Conservation (phyloP, 352 stramenopile species). For the Plasmopara viticola region DNA sequence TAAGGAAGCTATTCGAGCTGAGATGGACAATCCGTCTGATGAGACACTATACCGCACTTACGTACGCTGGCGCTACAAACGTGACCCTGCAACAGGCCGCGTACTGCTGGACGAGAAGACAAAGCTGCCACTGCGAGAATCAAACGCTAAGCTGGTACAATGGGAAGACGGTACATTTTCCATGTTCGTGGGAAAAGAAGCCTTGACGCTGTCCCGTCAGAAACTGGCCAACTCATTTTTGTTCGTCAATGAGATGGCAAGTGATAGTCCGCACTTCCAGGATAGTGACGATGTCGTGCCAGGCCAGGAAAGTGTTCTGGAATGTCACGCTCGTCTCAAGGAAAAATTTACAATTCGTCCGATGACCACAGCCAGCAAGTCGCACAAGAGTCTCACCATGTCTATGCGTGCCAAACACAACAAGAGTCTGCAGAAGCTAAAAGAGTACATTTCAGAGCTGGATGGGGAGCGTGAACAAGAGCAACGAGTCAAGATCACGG, state of each 20-base stretch:
- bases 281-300: constrained; percentile 54
- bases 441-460: constrained; percentile 82
- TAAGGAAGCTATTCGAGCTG: constrained; percentile 59
- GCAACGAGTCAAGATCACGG: constrained; percentile 79
- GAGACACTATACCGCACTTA: constrained; percentile 85
- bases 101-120: constrained; percentile 65
- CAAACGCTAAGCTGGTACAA: constrained; percentile 79
- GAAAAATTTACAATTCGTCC: constrained; percentile 85
- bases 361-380: constrained; percentile 78
- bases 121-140: constrained; percentile 50
- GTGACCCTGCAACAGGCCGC: constrained; percentile 46
- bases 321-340: constrained; percentile 73
- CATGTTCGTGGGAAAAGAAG: constrained; percentile 82
- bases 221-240: constrained; percentile 85
- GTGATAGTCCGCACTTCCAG: constrained; percentile 54
- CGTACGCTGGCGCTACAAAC: constrained; percentile 74
- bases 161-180: constrained; percentile 83
- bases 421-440: constrained; percentile 82
- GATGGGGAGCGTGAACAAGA: constrained; percentile 79
- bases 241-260: constrained; percentile 74
- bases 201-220: constrained; percentile 73
- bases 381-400: constrained; percentile 84
- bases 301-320: constrained; percentile 72
- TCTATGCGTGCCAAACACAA: constrained; percentile 87
- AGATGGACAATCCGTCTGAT: constrained; percentile 80